Evolutionary conservation across 345 rosid species (phyloP), one percentile per base, ranked within the genome.

Genomic region (Pistacia vera): DNA sequence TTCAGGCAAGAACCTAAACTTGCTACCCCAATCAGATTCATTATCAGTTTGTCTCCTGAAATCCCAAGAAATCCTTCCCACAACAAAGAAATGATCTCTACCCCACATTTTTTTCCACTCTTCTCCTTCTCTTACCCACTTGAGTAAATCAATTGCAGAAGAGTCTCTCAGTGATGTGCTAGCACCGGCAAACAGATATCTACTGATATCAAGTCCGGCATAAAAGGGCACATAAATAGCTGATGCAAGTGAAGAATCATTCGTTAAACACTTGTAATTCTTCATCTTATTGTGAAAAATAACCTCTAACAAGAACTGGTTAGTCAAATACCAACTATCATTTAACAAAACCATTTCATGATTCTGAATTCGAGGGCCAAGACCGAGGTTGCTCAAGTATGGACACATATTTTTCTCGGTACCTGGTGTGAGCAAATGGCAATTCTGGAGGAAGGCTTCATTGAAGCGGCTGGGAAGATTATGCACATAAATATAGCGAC

Each of bases 51-150:
- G 85, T 79, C 95, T 82, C 71, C 92, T 79, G 69, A 90, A 89
- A 82, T 90, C 95, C 95, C 95, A 90, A 63, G 95, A 77, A 25
- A 90, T 90, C 83, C 95, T 85, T 41, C 95, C 95, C 2, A 82
- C 86, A 54, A 88, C 88, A 14, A 90, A 76, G 85, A 90, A 90
- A 85, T 90, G 91, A 56, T 90, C 94, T 83, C 87, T 82, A 4
- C 94, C 92, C 18, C 70, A 87, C 90, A 90, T 71, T 36, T 69
- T 83, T 66, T 52, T 71, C 94, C 94, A 90, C 72, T 90, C 92
- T 38, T 78, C 85, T 76, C 73, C 84, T 11, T 72, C 55, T 48
- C 81, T 72, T n/a, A 90, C 79, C 91, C 88, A 87, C 66, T 77
- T 70, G 69, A 87, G 64, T 2, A 90, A 79, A 77, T 83, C 92